Percentiles rank a stretch among this genome's conserved stretches.
These are phyloP conservation scores for Rosa multiflora DNA, from an alignment of 306 rosid species.

Conservation along the genomic window DNA sequence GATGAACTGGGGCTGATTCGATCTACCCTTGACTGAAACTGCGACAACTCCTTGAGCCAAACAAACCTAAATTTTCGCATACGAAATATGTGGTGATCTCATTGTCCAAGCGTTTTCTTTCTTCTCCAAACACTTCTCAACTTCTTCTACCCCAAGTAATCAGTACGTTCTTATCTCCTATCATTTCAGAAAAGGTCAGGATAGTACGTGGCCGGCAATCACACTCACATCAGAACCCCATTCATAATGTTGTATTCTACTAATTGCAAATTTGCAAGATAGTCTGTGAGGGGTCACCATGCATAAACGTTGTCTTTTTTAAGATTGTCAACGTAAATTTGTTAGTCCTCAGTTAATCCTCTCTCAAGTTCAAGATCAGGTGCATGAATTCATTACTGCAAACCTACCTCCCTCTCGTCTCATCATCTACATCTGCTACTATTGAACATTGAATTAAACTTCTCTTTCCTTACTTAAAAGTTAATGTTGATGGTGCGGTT, in stretches of 20 bases:
- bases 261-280: neutral
- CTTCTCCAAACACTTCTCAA: slow-evolving; percentile 22
- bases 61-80: slow-evolving; percentile 7
- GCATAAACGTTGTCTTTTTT: neutral
- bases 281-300: too few relatives aligned
- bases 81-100: slow-evolving; percentile 28
- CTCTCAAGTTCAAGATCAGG: too few relatives aligned
- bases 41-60: neutral
- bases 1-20: neutral
- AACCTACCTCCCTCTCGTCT: too few relatives aligned
- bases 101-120: slow-evolving; percentile 36
- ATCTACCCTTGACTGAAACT: neutral
- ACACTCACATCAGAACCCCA: slow-evolving; percentile 4
- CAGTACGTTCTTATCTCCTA: neutral
- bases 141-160: neutral
- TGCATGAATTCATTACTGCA: too few relatives aligned
- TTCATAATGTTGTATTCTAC: neutral
- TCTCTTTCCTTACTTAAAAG: too few relatives aligned
- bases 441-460: too few relatives aligned
- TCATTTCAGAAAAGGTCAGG: neutral
- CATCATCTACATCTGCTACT: too few relatives aligned
- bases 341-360: too few relatives aligned
- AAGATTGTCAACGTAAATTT: too few relatives aligned
- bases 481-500: too few relatives aligned
- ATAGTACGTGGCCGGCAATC: slow-evolving; percentile 3